Conservation (phyloP, 176 grass and related monocot species). For the Poa pratensis region DNA sequence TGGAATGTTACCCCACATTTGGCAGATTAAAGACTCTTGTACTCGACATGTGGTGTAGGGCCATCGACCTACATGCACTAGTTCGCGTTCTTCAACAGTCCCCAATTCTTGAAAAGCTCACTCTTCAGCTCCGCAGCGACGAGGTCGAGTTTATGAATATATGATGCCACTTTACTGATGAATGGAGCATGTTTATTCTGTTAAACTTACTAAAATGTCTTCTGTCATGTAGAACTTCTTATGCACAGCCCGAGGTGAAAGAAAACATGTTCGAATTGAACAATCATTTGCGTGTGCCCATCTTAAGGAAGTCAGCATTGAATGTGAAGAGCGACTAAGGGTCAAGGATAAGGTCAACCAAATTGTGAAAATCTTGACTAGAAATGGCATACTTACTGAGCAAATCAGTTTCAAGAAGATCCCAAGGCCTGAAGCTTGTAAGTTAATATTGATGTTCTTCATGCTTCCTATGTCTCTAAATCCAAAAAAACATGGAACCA, state of each 20-base stretch:
- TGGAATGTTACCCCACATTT: slow-evolving; percentile 22
- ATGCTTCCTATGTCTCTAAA: not conserved
- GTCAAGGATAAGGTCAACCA: slow-evolving; percentile 22
- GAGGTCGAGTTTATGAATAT: not conserved
- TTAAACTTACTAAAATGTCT: not conserved
- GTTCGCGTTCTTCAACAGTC: slow-evolving; percentile 11
- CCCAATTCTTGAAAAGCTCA: slow-evolving; percentile 11
- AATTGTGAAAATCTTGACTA: slow-evolving; percentile 20
- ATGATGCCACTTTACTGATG: not conserved
- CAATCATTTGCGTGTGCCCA: slow-evolving; percentile 1
- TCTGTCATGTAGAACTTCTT: not conserved
- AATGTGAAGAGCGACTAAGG: slow-evolving; percentile 22
- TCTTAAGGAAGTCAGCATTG: slow-evolving; percentile 23
- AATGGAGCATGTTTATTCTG: not conserved
- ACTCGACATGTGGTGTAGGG: slow-evolving; percentile 24
- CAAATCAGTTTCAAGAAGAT: slow-evolving; percentile 18
- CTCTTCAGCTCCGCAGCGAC: slow-evolving; percentile 8
- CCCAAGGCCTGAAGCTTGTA: slow-evolving; percentile 19
- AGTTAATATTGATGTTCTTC: not conserved
- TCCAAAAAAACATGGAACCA: not conserved
- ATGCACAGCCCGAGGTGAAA: not conserved
- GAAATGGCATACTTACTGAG: not conserved
- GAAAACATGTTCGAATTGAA: slow-evolving; percentile 8
- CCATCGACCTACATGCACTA: slow-evolving; percentile 11
- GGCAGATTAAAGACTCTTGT: slow-evolving; percentile 30